Base-by-base conservation (phyloP, 306 rosid species). In the Glycyrrhiza uralensis region DNA sequence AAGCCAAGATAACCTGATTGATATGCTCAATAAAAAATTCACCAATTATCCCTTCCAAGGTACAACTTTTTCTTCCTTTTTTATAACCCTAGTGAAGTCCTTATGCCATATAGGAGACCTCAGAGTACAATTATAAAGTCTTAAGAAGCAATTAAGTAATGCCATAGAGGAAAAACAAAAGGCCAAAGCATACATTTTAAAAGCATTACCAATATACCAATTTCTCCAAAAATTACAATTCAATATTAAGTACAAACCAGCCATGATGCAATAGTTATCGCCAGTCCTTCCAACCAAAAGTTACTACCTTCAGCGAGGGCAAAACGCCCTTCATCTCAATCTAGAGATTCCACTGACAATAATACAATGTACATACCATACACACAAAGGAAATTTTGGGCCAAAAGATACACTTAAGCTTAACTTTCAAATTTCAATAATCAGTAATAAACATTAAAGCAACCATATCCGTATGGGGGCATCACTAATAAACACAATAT, bases 241-340 rank as follows among this genome's bases (percentile, higher is more conserved):
- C 46, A 77, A 4, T 36, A 55, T 62, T 6, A 45, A 9, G 77
- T 14, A 51, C 41, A 28, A 45, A 45, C 41, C 28, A 62, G 19
- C 54, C 68, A 57, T 1, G 54, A 39, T 24, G 33, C 17, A 50
- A 23, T 22, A n/a, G 10, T 45, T 17, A 38, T 46, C 4, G 57
- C 20, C 59, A 55, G 20, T 70, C 41, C 50, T 19, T 67, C 58
- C 62, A 32, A 72, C 24, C 10, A 81, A 62, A 71, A 62, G 26
- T 38, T n/a, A 39, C 51, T 14, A 73, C 63, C 29, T 57, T 47
- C 51, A 66, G 50, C 49, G 2, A 59, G 69, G 58, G 28, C 45
- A 44, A 77, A 54, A 69, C 2, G 45, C 38, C 14, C 55, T 61
- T 47, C 14, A 33, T 70, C 76, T 49, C 73, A 69, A 33, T 41